Conservation (phyloP, 768 basidiomycete species). For the Dendrothele bispora region DNA sequence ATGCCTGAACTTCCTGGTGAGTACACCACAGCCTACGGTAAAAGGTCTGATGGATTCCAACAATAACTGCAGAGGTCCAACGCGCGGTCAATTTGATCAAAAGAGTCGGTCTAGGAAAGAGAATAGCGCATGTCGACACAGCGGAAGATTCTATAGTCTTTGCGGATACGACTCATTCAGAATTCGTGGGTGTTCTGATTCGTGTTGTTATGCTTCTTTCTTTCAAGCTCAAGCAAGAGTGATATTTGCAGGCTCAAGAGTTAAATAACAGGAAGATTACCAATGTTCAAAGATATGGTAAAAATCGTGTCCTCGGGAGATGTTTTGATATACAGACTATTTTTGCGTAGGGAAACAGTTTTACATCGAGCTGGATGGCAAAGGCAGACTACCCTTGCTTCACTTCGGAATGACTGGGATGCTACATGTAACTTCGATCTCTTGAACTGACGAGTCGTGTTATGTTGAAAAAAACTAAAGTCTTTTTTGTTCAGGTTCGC, state of each 20-base stretch:
- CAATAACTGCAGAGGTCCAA: constrained; percentile 71
- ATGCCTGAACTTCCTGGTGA: constrained; percentile 62
- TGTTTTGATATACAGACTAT: constrained; percentile 54
- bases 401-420: constrained; percentile 91
- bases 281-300: constrained; percentile 56
- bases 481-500: constrained; percentile 35
- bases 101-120: constrained; percentile 49
- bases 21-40: background rate
- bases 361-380: constrained; percentile 62
- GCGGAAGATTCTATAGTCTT: constrained; percentile 65
- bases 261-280: constrained; percentile 48
- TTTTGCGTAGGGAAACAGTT: constrained; percentile 54
- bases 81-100: constrained; percentile 58
- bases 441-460: background rate
- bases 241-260: constrained; percentile 47
- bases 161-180: constrained; percentile 48
- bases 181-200: constrained; percentile 53
- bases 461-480: background rate
- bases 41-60: background rate
- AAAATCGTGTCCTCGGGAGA: constrained; percentile 15
- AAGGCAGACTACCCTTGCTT: constrained; percentile 63
- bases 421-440: constrained; percentile 49
- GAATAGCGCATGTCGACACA: constrained; percentile 56
- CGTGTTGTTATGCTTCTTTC: background rate
- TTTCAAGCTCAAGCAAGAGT: background rate